These are phyloP conservation scores for Bipolaris oryzae DNA, from an alignment of 2,329 filamentous ascomycete genomes.

Conservation along the genomic window DNA sequence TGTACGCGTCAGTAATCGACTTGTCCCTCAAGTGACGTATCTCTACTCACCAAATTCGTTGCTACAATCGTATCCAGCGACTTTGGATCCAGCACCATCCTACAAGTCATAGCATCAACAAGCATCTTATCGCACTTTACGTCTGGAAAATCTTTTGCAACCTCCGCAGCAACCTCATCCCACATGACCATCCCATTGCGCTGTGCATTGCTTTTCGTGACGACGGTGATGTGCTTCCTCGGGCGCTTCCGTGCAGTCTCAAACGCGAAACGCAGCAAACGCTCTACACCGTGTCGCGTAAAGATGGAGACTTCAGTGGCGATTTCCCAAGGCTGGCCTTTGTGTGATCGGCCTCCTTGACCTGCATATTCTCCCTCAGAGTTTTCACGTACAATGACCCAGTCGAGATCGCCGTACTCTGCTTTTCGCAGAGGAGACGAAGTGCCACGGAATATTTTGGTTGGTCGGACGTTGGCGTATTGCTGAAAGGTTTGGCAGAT, in stretches of 20 bases:
- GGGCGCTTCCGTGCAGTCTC: conserved; percentile 63
- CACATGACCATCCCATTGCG: conserved; percentile 71
- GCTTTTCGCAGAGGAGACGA: conserved; percentile 61
- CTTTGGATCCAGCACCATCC: conserved; percentile 67
- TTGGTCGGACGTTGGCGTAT: conserved; percentile 65
- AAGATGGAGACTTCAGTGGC: conserved; percentile 70
- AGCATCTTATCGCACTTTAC: conserved; percentile 69
- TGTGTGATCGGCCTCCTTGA: conserved; percentile 67
- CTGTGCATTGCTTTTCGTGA: conserved; percentile 70
- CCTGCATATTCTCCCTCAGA: conserved; percentile 71
- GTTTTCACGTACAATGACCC: conserved; percentile 71
- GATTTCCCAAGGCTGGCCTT: conserved; percentile 63
- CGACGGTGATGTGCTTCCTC: conserved; percentile 65
- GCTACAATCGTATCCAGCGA: conserved; percentile 68
- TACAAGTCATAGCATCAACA: conserved; percentile 69
- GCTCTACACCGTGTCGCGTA: conserved; percentile 63
- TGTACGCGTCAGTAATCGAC: conserved; percentile 11
- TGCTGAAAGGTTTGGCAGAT: conserved; percentile 63
- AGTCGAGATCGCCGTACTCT: conserved; percentile 65
- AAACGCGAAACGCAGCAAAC: conserved; percentile 68
- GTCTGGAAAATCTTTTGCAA: conserved; percentile 64
- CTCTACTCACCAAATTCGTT: conserved; percentile 58
- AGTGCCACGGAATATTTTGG: conserved; percentile 66
- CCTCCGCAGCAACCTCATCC: conserved; percentile 65
- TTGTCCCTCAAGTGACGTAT: neutral